Evolutionary conservation across 2,329 filamentous ascomycete genomes (phyloP).

Genomic region (Colletotrichum orchidophilum): DNA sequence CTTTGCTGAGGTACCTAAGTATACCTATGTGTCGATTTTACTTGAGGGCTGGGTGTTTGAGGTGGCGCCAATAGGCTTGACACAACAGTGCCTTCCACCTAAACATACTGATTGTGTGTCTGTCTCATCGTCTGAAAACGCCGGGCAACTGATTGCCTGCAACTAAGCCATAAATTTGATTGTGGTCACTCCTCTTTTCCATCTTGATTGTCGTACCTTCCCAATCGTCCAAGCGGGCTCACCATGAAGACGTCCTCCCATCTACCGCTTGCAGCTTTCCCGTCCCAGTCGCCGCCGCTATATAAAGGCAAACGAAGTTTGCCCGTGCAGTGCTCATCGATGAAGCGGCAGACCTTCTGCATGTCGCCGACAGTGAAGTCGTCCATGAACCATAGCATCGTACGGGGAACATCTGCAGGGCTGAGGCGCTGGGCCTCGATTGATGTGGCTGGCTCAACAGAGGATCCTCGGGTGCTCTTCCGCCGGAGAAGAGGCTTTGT

Average conservation of each 20-base stretch:
- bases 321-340: slow-evolving; percentile 29
- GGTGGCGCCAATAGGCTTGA: background rate
- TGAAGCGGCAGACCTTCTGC: slow-evolving; percentile 32
- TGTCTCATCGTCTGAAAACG: background rate
- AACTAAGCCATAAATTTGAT: background rate
- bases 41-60: background rate
- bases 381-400: slow-evolving; percentile 33
- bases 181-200: slow-evolving; percentile 11
- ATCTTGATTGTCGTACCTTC: slow-evolving; percentile 21
- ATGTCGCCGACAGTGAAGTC: slow-evolving; percentile 31
- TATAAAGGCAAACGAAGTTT: slow-evolving; percentile 28
- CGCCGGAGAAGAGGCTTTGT: background rate
- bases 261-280: slow-evolving; percentile 24
- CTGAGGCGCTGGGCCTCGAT: background rate
- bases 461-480: slow-evolving; percentile 7
- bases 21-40: background rate
- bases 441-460: background rate
- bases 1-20: background rate
- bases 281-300: slow-evolving; percentile 31
- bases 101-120: background rate
- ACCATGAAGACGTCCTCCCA: slow-evolving; percentile 33
- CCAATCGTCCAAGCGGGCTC: slow-evolving; percentile 21
- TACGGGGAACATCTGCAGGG: slow-evolving; percentile 27
- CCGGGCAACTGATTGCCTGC: background rate
- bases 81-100: background rate